These are phyloP conservation scores for Melampsora americana DNA, from an alignment of 1,284 basidiomycete genomes.

Conservation along the genomic window DNA sequence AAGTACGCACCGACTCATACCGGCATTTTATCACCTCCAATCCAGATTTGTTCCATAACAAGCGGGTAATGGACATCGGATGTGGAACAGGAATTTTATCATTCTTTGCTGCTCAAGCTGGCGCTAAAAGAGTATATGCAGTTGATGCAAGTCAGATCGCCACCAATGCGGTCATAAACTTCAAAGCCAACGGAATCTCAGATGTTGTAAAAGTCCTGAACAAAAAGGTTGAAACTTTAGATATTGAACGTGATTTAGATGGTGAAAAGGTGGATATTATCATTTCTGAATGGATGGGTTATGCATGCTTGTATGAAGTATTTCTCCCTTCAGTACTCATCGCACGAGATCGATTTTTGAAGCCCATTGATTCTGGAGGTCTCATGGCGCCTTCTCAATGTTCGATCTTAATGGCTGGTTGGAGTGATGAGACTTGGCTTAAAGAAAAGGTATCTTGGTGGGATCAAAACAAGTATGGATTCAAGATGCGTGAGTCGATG, in stretches of 20 bases:
- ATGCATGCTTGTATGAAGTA: slow-evolving; percentile 89
- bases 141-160: slow-evolving; percentile 62
- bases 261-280: slow-evolving; percentile 93
- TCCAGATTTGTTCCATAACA: not conserved
- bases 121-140: slow-evolving; percentile 83
- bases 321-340: slow-evolving; percentile 98
- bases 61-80: slow-evolving; percentile 68
- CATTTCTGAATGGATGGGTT: slow-evolving; percentile 99
- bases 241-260: slow-evolving; percentile 56
- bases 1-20: not conserved
- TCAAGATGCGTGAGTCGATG: slow-evolving; percentile 8
- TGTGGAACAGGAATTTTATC: slow-evolving; percentile 98
- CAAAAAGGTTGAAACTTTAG: slow-evolving; percentile 94
- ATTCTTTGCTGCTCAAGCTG: slow-evolving; percentile 98
- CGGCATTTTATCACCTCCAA: not conserved
- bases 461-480: slow-evolving; percentile 59
- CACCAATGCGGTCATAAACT: not conserved
- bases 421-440: slow-evolving; percentile 69
- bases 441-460: slow-evolving; percentile 83
- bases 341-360: slow-evolving; percentile 92
- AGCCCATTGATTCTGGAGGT: slow-evolving; percentile 56
- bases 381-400: slow-evolving; percentile 91
- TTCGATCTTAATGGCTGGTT: slow-evolving; percentile 76
- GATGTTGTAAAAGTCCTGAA: slow-evolving; percentile 90
- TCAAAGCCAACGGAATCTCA: not conserved